A percentile compares a stretch with the other conserved stretches of the same genome.
These are phyloP conservation scores for Symbiodinium pilosum DNA, from an alignment of 73 alveolate genomes.

Conservation along the genomic window DNA sequence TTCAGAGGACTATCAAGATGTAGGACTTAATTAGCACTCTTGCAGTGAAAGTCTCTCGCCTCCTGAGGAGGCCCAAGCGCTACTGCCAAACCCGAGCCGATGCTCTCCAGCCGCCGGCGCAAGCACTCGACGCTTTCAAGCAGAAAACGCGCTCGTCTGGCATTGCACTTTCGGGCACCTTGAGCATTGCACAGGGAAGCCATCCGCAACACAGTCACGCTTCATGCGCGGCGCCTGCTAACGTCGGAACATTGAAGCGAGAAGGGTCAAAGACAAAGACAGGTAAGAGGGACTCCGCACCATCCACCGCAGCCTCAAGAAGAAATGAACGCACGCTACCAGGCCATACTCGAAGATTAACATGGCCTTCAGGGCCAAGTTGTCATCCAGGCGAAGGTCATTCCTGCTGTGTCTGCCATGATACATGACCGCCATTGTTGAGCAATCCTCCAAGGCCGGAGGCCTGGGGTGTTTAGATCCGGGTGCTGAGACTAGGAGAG, in stretches of 20 bases:
- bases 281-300: constrained; percentile 65
- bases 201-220: no score
- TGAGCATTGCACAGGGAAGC: not conserved
- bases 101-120: constrained; percentile 57
- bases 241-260: constrained; percentile 70
- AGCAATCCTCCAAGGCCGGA: no score
- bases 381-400: constrained; percentile 87
- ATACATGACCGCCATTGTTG: no score
- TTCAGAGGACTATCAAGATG: not conserved
- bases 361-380: constrained; percentile 60
- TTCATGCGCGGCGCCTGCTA: constrained; percentile 16
- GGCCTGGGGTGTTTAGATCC: no score
- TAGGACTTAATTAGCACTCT: not conserved
- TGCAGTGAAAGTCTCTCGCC: not conserved
- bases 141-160: constrained; percentile 79
- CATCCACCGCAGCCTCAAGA: constrained; percentile 91
- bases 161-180: constrained; percentile 93
- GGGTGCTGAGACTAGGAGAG: no score
- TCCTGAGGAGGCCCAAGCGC: constrained; percentile 78
- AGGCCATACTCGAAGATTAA: not conserved
- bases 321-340: no score
- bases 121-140: constrained; percentile 53
- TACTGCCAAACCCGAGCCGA: constrained; percentile 85
- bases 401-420: no score
- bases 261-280: constrained; percentile 59